Percentiles rank a stretch among this genome's conserved stretches.
Evolutionary conservation across 306 rosid species (phyloP).

Genomic region (Pyrus betulifolia): DNA sequence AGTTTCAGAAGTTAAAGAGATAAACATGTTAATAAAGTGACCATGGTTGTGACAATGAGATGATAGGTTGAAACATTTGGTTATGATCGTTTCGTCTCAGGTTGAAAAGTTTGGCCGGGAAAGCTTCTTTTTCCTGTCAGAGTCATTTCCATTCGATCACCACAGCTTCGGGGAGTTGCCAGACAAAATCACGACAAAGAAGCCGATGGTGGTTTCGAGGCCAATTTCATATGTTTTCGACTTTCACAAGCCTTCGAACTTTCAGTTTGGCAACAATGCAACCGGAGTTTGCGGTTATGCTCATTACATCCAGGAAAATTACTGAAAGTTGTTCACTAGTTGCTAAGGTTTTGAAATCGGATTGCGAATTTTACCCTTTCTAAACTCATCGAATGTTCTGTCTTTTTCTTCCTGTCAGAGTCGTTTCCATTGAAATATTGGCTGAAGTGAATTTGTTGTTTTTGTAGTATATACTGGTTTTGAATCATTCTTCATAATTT

Average conservation of each 20-base stretch:
- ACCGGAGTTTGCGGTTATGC: conserved; percentile 24
- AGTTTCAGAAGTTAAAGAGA: too few relatives aligned
- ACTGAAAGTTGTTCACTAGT: neutral
- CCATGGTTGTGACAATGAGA: neutral
- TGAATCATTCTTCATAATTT: too few relatives aligned
- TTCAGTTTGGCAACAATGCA: conserved; percentile 35
- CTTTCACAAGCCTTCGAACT: conserved; percentile 34
- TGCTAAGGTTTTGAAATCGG: neutral
- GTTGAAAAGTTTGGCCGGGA: conserved; percentile 72
- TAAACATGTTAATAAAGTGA: too few relatives aligned
- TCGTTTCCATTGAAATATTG: too few relatives aligned
- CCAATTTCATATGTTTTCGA: conserved; percentile 58
- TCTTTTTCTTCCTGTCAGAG: neutral
- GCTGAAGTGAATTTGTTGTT: too few relatives aligned
- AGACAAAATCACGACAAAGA: conserved; percentile 33
- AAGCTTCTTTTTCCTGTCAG: conserved; percentile 50
- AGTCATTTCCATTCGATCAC: conserved; percentile 71
- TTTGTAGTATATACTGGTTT: too few relatives aligned
- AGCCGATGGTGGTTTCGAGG: conserved; percentile 48
- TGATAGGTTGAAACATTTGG: neutral
- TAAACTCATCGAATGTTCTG: neutral
- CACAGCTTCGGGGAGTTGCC: conserved; percentile 48
- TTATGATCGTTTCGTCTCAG: conserved; percentile 34
- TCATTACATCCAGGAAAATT: conserved; percentile 7
- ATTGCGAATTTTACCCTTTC: neutral